Conservation (phyloP, 1,284 basidiomycete genomes). For the Apiotrichum laibachii region DNA sequence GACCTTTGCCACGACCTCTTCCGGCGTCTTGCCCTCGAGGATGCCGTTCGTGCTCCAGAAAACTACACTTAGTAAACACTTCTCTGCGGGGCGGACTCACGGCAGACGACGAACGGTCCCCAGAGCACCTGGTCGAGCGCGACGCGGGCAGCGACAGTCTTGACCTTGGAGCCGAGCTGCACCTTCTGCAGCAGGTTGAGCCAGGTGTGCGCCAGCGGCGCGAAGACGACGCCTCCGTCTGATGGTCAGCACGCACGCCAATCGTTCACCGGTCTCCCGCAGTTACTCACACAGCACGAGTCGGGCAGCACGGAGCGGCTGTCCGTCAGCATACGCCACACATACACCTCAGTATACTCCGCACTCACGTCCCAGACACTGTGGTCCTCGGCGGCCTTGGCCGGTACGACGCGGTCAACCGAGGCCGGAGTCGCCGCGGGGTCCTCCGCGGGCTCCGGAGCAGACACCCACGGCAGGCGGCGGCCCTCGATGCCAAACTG, state of each 20-base stretch:
- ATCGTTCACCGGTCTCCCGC: not conserved
- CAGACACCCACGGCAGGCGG: not conserved
- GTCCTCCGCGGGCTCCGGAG: not conserved
- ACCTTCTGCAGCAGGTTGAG: conserved; percentile 15
- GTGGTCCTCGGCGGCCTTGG: not conserved
- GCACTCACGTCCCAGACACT: not conserved
- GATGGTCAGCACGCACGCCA: not conserved
- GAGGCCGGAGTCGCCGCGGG: not conserved
- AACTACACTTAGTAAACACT: conserved; percentile 9
- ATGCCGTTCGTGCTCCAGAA: conserved; percentile 44
- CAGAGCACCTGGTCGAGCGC: conserved; percentile 19
- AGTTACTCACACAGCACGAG: conserved; percentile 1
- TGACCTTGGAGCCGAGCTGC: conserved; percentile 7
- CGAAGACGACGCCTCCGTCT: conserved; percentile 19
- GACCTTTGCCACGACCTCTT: conserved; percentile 43
- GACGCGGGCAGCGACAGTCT: conserved; percentile 14
- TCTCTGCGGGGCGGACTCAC: not conserved
- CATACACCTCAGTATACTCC: not conserved
- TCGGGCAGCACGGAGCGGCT: not conserved
- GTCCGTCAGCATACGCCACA: conserved; percentile 1
- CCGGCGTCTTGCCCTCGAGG: conserved; percentile 43
- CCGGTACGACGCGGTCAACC: not conserved
- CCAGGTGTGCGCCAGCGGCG: conserved; percentile 23
- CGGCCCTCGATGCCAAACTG: conserved; percentile 26
- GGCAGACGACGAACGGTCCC: conserved; percentile 21